Evolutionary conservation across 2,329 filamentous ascomycete genomes (phyloP).

Genomic region (Epichloe scottii): DNA sequence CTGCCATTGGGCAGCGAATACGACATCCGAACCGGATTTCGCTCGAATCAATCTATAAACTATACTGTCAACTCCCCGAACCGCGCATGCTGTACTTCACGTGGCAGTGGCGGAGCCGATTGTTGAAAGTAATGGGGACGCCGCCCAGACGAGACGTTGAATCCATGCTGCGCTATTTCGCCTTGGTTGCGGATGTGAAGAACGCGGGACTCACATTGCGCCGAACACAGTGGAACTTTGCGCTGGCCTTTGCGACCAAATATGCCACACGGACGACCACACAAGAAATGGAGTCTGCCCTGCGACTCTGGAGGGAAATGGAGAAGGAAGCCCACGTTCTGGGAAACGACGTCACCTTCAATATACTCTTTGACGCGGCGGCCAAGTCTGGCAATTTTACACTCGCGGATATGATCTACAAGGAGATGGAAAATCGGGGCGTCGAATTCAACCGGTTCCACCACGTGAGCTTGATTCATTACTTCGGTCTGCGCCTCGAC

Average conservation of each 20-base stretch:
- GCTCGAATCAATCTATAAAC: slow-evolving; percentile 33
- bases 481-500: slow-evolving; percentile 64
- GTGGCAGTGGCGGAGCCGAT: slow-evolving; percentile 41
- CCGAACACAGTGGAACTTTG: slow-evolving; percentile 67
- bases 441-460: slow-evolving; percentile 66
- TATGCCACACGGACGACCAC: slow-evolving; percentile 50
- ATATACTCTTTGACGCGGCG: slow-evolving; percentile 81
- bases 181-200: slow-evolving; percentile 73
- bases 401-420: slow-evolving; percentile 72
- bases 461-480: slow-evolving; percentile 71
- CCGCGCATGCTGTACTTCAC: slow-evolving; percentile 39
- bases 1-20: slow-evolving; percentile 27
- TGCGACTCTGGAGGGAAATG: slow-evolving; percentile 83
- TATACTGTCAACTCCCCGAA: slow-evolving; percentile 38
- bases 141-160: slow-evolving; percentile 41
- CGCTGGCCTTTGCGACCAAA: slow-evolving; percentile 65
- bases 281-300: slow-evolving; percentile 45
- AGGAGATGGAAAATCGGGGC: slow-evolving; percentile 63
- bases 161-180: slow-evolving; percentile 72
- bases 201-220: slow-evolving; percentile 56
- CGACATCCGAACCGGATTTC: slow-evolving; percentile 27
- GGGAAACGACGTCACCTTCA: slow-evolving; percentile 74
- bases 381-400: slow-evolving; percentile 73
- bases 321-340: slow-evolving; percentile 55
- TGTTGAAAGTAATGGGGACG: slow-evolving; percentile 58